Conservation (phyloP, 2,329 filamentous ascomycete species). For the Epichloe baconii region DNA sequence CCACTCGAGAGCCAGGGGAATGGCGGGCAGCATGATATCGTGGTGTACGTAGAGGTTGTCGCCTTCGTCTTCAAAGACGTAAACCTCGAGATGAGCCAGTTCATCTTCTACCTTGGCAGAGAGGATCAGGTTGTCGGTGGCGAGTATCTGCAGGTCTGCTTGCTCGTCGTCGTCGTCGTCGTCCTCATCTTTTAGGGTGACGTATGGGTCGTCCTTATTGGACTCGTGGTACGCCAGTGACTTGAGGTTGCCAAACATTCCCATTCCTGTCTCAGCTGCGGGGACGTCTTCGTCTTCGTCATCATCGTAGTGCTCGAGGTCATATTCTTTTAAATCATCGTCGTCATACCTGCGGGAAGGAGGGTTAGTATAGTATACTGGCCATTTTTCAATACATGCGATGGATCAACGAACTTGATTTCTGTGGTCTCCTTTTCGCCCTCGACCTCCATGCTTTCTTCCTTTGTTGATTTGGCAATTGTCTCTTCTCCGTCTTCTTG, state of each 20-base stretch:
- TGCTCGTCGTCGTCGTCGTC: slow-evolving; percentile 68
- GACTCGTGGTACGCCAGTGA: slow-evolving; percentile 87
- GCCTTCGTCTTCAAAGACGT: slow-evolving; percentile 88
- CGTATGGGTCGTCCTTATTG: slow-evolving; percentile 92
- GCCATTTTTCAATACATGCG: neutral
- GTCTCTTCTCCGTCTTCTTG: slow-evolving; percentile 25
- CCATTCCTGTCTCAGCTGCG: slow-evolving; percentile 54
- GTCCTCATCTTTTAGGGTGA: slow-evolving; percentile 63
- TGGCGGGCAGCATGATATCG: slow-evolving; percentile 97
- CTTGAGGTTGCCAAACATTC: slow-evolving; percentile 92
- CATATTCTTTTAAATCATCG: slow-evolving; percentile 89
- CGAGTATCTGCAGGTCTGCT: slow-evolving; percentile 84
- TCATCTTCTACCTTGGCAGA: slow-evolving; percentile 95
- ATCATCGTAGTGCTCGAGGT: slow-evolving; percentile 91
- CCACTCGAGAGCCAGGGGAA: slow-evolving; percentile 93
- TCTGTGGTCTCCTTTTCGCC: neutral
- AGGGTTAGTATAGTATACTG: slow-evolving; percentile 8
- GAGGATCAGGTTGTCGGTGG: slow-evolving; percentile 84
- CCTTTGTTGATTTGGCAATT: slow-evolving; percentile 16
- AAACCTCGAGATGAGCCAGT: slow-evolving; percentile 89
- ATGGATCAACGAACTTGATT: slow-evolving; percentile 3
- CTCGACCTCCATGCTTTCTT: slow-evolving; percentile 22
- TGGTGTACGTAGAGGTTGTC: slow-evolving; percentile 99
- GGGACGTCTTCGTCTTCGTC: slow-evolving; percentile 44
- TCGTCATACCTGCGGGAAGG: slow-evolving; percentile 42